Evolutionary conservation across 2,329 filamentous ascomycete species (phyloP), one percentile per base, ranked within the genome.

Genomic region (Botrytis galanthina): DNA sequence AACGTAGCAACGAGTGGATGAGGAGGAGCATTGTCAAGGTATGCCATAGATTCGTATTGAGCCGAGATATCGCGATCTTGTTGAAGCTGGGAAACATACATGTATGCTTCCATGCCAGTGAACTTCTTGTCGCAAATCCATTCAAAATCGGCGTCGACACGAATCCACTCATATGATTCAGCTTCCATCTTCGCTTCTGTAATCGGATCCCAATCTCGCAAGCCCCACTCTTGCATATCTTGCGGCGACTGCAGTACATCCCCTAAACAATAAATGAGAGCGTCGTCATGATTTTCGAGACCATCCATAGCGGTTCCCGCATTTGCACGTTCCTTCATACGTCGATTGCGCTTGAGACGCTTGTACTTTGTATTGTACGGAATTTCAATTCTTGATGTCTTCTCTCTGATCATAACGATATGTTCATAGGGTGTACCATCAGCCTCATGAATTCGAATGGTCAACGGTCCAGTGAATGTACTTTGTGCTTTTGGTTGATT

Each of bases 291-390:
- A 12, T 88, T 87, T 75, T 92, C 92, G 26, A 87, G 86, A 76
- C 85, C 86, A 79, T 92, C 92, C 70, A 88, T 87, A 73, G 87
- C 92, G 61, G 85, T 87, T 37, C 86, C 89, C 68, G 87, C 89
- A 57, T 88, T 87, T 35, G 88, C 90, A 74, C 93, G 90, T 81
- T 97, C 93, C 81, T 94, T 94, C 81, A 95, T 90, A 46, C 93
- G 87, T 62, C 92, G 89, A 74, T 93, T 98, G 64, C 95, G 88
- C 85, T 99, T 99, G 4, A 99, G 87, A 14, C 97, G 91, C 84
- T 98, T 99, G 84, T 99, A 99, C 81, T 99, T 99, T 0, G 96
- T 99, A 79, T 98, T 98, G 83, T 99, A 99, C 0, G 95, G 95
- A 75, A 99, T 98, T 75, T 98, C 95, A 74, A 98, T 93, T 80